phyloP scores from a whole-genome alignment of 176 grass and related monocot species.

The Carex scoparia region DNA sequence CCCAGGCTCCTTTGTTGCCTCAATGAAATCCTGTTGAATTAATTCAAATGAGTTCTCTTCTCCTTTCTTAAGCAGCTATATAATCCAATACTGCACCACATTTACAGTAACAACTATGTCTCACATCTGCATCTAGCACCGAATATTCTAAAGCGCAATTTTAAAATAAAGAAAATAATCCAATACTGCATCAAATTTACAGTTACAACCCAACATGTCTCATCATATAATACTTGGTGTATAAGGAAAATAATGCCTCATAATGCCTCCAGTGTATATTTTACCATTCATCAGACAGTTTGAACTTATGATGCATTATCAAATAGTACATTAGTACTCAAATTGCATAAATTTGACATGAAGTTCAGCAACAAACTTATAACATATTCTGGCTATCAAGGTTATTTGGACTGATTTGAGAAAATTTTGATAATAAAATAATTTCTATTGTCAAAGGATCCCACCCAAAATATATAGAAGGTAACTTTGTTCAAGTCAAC shows the following conservation, averaged over 20 bases:
- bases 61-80: background rate
- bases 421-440: background rate
- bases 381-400: background rate
- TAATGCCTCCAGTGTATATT: background rate
- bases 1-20: constrained; percentile 73
- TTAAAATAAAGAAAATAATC: no score
- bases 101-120: background rate
- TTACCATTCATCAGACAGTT: background rate
- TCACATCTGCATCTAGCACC: background rate
- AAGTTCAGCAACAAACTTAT: background rate
- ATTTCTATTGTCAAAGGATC: background rate
- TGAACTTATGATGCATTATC: background rate
- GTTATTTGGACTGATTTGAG: background rate
- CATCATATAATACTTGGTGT: background rate
- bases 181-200: no score
- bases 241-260: background rate
- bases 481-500: background rate
- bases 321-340: background rate
- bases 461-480: background rate
- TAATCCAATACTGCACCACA: background rate
- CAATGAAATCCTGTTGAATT: constrained; percentile 78
- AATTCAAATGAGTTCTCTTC: constrained; percentile 17
- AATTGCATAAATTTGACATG: background rate
- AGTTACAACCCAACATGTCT: no score
- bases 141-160: background rate